A percentile compares a stretch with the other conserved stretches of the same genome.
Conservation (phyloP, 176 grass and related monocot species). For the Oryza coarctata region DNA sequence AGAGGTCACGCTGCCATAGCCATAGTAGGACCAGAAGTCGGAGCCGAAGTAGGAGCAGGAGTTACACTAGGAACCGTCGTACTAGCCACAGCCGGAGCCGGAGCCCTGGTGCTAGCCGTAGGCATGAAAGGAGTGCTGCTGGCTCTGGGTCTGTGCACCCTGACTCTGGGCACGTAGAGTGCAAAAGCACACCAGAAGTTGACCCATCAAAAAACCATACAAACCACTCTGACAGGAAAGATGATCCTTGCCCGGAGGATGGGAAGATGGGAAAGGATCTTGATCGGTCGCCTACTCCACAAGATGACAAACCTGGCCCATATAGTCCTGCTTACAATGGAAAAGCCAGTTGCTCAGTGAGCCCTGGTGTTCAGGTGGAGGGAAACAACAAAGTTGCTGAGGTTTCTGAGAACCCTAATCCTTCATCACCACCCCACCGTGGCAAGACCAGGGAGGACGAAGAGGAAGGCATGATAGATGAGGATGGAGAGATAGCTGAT, state of each 20-base stretch:
- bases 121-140: constrained; percentile 35
- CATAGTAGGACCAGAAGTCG: constrained; percentile 52
- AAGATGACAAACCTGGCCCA: constrained; percentile 43
- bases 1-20: constrained; percentile 44
- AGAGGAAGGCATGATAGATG: constrained; percentile 72
- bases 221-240: constrained; percentile 27
- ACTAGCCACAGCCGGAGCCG: constrained; percentile 53
- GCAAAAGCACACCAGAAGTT: constrained; percentile 29
- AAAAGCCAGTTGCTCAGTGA: constrained; percentile 40
- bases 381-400: constrained; percentile 20
- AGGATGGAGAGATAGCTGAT: constrained; percentile 54
- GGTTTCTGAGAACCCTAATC: constrained; percentile 1
- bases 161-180: constrained; percentile 25
- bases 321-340: constrained; percentile 50
- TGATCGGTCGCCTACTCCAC: constrained; percentile 36
- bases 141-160: constrained; percentile 24
- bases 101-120: constrained; percentile 46
- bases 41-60: constrained; percentile 51
- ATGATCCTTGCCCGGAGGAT: constrained; percentile 29
- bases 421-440: not conserved
- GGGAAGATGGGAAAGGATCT: constrained; percentile 50
- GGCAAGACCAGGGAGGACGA: constrained; percentile 51
- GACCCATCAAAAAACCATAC: constrained; percentile 25
- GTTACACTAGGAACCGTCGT: constrained; percentile 45
- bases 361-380: constrained; percentile 35